These are phyloP conservation scores for Cichorium intybus DNA, from an alignment of 140 eudicot species.

Conservation along the genomic window DNA sequence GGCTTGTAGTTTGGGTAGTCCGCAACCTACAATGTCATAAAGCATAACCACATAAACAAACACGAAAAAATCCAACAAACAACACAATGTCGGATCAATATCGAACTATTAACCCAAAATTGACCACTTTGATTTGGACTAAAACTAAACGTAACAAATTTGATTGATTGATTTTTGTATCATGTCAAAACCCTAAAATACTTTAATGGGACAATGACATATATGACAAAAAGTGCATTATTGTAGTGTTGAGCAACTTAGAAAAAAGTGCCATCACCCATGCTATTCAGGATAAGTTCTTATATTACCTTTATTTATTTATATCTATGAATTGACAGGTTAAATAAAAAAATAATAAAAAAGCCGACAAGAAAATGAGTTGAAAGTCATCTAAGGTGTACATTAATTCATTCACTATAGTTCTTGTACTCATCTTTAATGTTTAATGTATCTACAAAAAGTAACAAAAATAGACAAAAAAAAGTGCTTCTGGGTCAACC, in stretches of 20 bases:
- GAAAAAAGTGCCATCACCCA: conserved; percentile 61
- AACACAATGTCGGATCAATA: neutral
- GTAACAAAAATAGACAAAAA: neutral
- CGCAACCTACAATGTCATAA: conserved; percentile 31
- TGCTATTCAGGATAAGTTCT: conserved; percentile 48
- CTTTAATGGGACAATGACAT: neutral
- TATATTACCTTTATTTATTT: no score
- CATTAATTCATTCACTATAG: neutral
- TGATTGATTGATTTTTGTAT: neutral
- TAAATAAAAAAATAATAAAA: neutral
- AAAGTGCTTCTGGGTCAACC: neutral
- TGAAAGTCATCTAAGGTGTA: neutral
- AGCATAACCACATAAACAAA: conserved; percentile 3
- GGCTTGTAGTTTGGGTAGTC: conserved; percentile 38
- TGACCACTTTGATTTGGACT: neutral
- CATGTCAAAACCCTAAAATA: neutral
- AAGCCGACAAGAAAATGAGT: neutral
- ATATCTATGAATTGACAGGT: no score
- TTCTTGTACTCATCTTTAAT: neutral
- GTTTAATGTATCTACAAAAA: neutral
- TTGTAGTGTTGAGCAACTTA: conserved; percentile 32
- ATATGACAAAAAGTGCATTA: conserved; percentile 20
- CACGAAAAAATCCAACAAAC: neutral
- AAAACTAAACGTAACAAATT: neutral
- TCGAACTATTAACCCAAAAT: no score